Conservation (phyloP, 352 stramenopile genomes). For the Pythium utonaiense region DNA sequence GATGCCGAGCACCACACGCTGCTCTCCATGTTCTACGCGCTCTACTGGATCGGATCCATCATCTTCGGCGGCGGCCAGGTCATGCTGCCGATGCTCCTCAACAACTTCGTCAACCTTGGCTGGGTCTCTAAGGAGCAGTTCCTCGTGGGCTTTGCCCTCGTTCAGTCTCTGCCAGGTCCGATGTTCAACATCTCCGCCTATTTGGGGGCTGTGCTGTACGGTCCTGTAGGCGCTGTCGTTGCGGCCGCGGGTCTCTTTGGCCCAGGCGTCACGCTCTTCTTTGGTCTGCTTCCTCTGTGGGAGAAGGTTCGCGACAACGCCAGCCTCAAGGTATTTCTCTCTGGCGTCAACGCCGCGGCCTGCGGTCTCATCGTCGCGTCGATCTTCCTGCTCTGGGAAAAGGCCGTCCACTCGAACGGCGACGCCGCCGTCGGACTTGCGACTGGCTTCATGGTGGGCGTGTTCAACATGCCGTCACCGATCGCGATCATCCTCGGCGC, state of each 20-base stretch:
- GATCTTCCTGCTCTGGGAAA: constrained; percentile 88
- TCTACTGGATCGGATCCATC: constrained; percentile 94
- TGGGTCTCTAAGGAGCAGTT: constrained; percentile 93
- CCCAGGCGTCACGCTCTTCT: constrained; percentile 89
- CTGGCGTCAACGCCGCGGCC: constrained; percentile 88
- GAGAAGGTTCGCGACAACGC: constrained; percentile 80
- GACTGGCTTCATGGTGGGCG: constrained; percentile 69
- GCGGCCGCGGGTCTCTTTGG: constrained; percentile 89
- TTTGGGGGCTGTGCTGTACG: constrained; percentile 84
- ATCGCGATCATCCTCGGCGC: constrained; percentile 56
- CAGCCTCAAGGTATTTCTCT: constrained; percentile 85
- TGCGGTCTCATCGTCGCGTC: constrained; percentile 89
- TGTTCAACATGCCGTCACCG: constrained; percentile 72
- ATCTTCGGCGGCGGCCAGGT: constrained; percentile 95
- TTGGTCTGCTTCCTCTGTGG: constrained; percentile 92
- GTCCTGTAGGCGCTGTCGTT: constrained; percentile 85
- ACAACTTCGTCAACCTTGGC: constrained; percentile 74
- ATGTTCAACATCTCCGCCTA: constrained; percentile 96
- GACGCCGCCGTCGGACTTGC: constrained; percentile 84
- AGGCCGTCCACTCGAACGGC: constrained; percentile 74
- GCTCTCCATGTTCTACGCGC: constrained; percentile 83
- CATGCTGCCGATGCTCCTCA: constrained; percentile 89
- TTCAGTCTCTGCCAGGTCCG: constrained; percentile 91
- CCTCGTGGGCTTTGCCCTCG: constrained; percentile 90
- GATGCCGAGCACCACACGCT: constrained; percentile 34